Evolutionary conservation across 2,329 filamentous ascomycete species (phyloP).

Genomic region (Cordyceps farinosa): DNA sequence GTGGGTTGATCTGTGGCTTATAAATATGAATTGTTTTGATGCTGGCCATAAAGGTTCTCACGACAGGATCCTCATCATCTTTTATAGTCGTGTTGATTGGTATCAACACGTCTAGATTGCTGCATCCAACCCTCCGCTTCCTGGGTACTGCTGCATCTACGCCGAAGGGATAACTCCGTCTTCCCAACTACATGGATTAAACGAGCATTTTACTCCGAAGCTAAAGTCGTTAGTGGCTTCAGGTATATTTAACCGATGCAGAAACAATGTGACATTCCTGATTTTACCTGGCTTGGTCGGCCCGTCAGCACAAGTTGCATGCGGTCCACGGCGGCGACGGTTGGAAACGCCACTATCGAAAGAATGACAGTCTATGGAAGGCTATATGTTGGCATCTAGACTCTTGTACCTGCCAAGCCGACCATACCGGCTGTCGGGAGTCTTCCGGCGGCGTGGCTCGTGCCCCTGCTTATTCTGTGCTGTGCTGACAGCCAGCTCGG

Average conservation of each 20-base stretch:
- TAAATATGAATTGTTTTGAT: background rate
- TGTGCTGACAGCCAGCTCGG: background rate
- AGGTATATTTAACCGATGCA: background rate
- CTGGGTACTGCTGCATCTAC: background rate
- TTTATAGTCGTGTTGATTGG: background rate
- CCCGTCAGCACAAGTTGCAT: background rate
- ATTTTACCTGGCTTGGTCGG: background rate
- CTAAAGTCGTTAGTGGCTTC: background rate
- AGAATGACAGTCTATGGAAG: no score
- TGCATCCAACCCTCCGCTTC: background rate
- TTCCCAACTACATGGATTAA: background rate
- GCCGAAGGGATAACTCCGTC: background rate
- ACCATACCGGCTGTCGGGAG: background rate
- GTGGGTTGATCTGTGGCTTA: background rate
- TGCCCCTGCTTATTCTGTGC: background rate
- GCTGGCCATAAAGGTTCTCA: constrained; percentile 5
- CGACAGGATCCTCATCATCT: background rate
- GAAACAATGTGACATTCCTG: background rate
- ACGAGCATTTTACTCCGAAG: background rate
- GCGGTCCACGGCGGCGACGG: background rate
- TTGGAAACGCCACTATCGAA: background rate
- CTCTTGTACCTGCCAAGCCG: background rate
- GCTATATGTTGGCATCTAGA: background rate
- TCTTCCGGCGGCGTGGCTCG: background rate
- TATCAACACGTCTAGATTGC: background rate